These are phyloP conservation scores for Paecilomyces sp. DNA, from an alignment of 2,329 filamentous ascomycete species.

Conservation along the genomic window DNA sequence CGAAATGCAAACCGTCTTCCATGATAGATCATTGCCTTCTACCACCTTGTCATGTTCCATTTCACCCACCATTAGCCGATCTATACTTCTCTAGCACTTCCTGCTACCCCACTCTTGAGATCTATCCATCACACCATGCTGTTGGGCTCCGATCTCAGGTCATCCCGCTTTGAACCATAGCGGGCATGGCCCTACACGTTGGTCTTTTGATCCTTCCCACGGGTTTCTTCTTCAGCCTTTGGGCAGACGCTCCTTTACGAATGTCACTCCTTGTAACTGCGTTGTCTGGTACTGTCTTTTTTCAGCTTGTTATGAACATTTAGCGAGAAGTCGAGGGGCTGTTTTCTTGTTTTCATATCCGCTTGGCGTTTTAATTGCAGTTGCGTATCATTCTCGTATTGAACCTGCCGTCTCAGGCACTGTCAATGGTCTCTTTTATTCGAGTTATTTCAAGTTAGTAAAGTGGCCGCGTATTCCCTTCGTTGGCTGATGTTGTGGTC, in stretches of 20 bases:
- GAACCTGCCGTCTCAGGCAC: background rate
- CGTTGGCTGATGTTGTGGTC: background rate
- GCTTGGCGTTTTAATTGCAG: conserved; percentile 3
- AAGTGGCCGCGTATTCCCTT: background rate
- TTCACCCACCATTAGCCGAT: background rate
- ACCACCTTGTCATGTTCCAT: background rate
- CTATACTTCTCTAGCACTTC: background rate
- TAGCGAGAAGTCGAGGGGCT: conserved; percentile 23
- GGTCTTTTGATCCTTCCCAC: background rate
- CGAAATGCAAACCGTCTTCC: background rate
- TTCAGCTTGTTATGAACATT: conserved; percentile 18
- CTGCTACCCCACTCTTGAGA: background rate
- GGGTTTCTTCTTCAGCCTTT: background rate
- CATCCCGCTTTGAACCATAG: background rate
- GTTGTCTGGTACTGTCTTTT: conserved; percentile 9
- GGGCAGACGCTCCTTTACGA: background rate
- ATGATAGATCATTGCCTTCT: background rate
- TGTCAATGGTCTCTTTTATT: background rate
- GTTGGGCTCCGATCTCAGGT: background rate
- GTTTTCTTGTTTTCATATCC: conserved; percentile 9
- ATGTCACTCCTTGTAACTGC: conserved; percentile 4
- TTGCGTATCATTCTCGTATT: background rate
- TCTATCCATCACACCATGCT: background rate
- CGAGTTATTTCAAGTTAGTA: background rate
- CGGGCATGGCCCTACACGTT: background rate